A percentile compares a stretch with the other conserved stretches of the same genome.
phyloP scores from a whole-genome alignment of 163 green algal species.

The Scenedesmus sp. region DNA sequence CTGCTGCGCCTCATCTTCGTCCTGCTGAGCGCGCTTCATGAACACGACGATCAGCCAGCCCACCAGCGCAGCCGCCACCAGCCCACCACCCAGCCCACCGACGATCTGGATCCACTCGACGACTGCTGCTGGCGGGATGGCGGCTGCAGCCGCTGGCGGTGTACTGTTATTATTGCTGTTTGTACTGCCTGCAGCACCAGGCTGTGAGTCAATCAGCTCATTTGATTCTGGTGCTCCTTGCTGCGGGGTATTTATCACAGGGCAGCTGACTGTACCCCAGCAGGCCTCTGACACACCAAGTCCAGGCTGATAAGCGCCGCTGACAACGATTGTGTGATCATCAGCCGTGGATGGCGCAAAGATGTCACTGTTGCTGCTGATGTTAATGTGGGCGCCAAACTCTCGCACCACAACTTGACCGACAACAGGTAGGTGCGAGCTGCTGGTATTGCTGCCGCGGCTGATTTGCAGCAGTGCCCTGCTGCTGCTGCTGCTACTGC shows the following conservation, averaged over 20 bases:
- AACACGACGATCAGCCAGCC: background rate
- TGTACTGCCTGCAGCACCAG: background rate
- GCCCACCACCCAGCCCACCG: background rate
- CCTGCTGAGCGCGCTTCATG: background rate
- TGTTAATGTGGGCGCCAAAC: background rate
- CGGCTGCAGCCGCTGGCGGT: background rate
- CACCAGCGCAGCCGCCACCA: background rate
- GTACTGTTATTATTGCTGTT: background rate
- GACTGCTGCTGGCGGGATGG: background rate
- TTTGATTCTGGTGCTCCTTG: background rate
- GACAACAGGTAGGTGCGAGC: background rate
- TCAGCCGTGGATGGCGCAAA: background rate
- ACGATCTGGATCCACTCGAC: background rate
- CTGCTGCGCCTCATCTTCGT: background rate
- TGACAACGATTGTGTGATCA: background rate
- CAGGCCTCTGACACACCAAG: background rate
- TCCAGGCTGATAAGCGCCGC: background rate
- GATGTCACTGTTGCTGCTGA: background rate
- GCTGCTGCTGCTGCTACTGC: background rate
- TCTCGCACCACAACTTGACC: background rate
- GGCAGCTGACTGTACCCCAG: background rate
- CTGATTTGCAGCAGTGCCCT: background rate
- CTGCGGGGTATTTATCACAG: background rate
- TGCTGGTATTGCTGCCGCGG: background rate
- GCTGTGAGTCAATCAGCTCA: background rate